These are phyloP conservation scores for Macrocystidia cucumis DNA, from an alignment of 1,284 basidiomycete species.

Conservation along the genomic window DNA sequence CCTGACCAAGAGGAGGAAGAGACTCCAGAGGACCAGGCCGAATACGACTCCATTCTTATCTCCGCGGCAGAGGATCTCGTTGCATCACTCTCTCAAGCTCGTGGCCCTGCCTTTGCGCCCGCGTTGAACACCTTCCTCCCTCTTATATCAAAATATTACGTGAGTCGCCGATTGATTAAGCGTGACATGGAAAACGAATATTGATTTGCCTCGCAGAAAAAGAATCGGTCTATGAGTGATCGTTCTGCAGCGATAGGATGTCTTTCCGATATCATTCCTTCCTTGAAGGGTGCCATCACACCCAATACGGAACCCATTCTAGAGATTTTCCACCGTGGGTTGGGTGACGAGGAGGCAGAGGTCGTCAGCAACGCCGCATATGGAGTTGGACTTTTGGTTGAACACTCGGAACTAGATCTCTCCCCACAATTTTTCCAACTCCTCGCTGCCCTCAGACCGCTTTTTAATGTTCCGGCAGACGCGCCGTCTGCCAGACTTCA, in stretches of 20 bases:
- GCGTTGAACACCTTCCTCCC: conserved; percentile 87
- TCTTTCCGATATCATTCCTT: conserved; percentile 92
- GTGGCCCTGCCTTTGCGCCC: conserved; percentile 82
- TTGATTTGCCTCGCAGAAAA: conserved; percentile 42
- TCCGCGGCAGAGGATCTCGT: conserved; percentile 95
- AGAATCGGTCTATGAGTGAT: conserved; percentile 84
- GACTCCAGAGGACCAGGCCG: conserved; percentile 80
- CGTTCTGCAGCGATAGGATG: conserved; percentile 92
- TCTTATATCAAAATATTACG: conserved; percentile 90
- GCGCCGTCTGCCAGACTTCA: conserved; percentile 63
- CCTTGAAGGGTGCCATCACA: conserved; percentile 85
- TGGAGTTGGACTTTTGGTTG: conserved; percentile 87
- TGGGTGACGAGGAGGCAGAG: conserved; percentile 83
- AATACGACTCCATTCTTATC: conserved; percentile 95
- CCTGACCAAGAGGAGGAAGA: conserved; percentile 92
- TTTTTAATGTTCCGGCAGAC: conserved; percentile 69
- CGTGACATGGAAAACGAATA: conserved; percentile 9
- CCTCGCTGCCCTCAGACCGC: conserved; percentile 74
- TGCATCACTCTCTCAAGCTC: conserved; percentile 79
- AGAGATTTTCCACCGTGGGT: conserved; percentile 77
- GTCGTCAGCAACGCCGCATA: conserved; percentile 97
- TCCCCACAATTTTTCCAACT: conserved; percentile 78
- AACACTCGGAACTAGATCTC: conserved; percentile 82
- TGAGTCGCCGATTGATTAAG: conserved; percentile 32
- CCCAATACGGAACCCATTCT: conserved; percentile 82